Percentiles rank a stretch among this genome's conserved stretches.
Evolutionary conservation across 78 protist genomes (phyloP).

Genomic region (Chrysochromulina parva): DNA sequence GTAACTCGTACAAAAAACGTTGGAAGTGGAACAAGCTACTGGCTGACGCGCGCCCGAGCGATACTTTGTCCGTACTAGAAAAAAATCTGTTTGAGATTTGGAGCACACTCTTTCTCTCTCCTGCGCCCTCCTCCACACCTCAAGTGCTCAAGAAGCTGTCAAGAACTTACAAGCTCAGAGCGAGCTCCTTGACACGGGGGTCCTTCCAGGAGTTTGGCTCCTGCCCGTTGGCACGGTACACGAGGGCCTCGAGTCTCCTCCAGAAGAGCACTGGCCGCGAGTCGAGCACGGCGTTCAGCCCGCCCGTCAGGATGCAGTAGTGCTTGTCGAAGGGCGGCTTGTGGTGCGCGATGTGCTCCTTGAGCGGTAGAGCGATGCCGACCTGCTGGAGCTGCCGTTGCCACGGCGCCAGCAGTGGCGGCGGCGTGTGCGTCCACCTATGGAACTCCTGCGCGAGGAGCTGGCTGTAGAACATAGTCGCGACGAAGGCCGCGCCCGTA

Average conservation of each 20-base stretch:
- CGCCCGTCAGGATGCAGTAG: not conserved
- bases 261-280: not conserved
- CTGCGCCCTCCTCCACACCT: too few relatives aligned
- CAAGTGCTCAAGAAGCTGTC: too few relatives aligned
- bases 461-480: not conserved
- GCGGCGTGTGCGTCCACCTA: not conserved
- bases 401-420: not conserved
- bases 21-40: too few relatives aligned
- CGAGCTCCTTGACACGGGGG: too few relatives aligned
- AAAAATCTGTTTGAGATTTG: too few relatives aligned
- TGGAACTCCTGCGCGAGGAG: not conserved
- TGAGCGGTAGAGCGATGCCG: not conserved
- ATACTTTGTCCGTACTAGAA: too few relatives aligned
- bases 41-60: too few relatives aligned
- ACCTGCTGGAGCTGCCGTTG: not conserved
- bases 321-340: not conserved
- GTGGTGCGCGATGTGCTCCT: not conserved
- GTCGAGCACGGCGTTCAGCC: not conserved
- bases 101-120: too few relatives aligned
- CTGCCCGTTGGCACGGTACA: not conserved
- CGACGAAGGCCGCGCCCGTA: not conserved
- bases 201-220: not conserved
- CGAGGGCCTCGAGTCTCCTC: not conserved
- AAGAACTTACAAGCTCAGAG: too few relatives aligned
- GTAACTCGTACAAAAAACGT: too few relatives aligned